A percentile compares a stretch with the other conserved stretches of the same genome.
phyloP scores from a whole-genome alignment of 306 rosid genomes.

The Phaseolus lunatus region DNA sequence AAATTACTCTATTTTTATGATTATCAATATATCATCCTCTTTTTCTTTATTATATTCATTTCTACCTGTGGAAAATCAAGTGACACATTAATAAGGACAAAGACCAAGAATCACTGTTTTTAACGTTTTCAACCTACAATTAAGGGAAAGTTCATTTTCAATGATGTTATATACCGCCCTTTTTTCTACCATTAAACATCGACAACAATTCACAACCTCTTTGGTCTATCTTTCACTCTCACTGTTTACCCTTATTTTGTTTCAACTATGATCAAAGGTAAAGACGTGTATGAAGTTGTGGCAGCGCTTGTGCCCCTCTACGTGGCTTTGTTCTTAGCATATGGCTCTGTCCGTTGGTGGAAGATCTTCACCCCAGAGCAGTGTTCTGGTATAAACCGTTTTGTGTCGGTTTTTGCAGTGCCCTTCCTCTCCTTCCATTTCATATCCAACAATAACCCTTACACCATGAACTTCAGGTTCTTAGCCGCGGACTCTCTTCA shows the following conservation, averaged over 20 bases:
- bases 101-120: neutral
- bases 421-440: slow-evolving; percentile 41
- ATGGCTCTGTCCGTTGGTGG: slow-evolving; percentile 53
- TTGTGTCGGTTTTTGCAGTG: slow-evolving; percentile 39
- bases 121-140: neutral
- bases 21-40: too few species aligned
- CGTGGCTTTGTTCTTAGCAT: slow-evolving; percentile 46
- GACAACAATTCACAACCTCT: neutral
- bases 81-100: too few species aligned
- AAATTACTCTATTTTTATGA: too few species aligned
- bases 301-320: slow-evolving; percentile 44
- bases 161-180: neutral
- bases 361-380: slow-evolving; percentile 53
- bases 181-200: neutral
- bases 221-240: neutral
- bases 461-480: slow-evolving; percentile 44
- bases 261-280: slow-evolving; percentile 67
- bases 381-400: slow-evolving; percentile 47
- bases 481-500: slow-evolving; percentile 46
- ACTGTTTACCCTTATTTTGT: too few species aligned
- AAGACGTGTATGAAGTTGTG: slow-evolving; percentile 65
- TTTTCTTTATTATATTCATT: too few species aligned
- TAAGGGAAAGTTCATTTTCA: neutral
- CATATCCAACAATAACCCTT: slow-evolving; percentile 42
- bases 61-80: too few species aligned